Evolutionary conservation across 2,329 filamentous ascomycete genomes (phyloP).

Genomic region (Penicillium hordei): DNA sequence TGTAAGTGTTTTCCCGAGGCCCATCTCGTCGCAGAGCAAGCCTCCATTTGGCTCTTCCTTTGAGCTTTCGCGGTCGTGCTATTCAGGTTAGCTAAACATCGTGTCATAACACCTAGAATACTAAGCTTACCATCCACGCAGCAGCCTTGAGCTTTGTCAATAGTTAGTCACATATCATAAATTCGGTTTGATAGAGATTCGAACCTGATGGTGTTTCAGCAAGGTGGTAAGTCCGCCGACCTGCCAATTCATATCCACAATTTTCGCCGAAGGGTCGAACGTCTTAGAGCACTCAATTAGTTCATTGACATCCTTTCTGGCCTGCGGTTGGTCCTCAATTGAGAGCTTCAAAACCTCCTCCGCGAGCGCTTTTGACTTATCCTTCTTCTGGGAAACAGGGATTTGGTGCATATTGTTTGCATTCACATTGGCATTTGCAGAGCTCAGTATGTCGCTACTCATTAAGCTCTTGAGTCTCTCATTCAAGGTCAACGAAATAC

Average conservation of each 20-base stretch:
- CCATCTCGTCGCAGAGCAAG: constrained; percentile 44
- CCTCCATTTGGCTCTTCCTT: constrained; percentile 32
- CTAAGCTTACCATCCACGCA: constrained; percentile 34
- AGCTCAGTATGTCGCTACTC: constrained; percentile 2
- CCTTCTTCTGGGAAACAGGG: constrained; percentile 23
- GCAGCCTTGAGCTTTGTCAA: constrained; percentile 30
- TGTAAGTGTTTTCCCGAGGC: constrained; percentile 43
- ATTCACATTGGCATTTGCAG: constrained; percentile 29
- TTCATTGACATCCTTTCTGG: constrained; percentile 25
- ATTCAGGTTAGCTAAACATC: constrained; percentile 11
- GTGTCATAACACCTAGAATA: not conserved
- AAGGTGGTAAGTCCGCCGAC: constrained; percentile 35
- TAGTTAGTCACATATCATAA: not conserved
- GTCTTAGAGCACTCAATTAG: constrained; percentile 30
- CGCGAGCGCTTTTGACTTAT: constrained; percentile 33
- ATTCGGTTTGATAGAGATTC: not conserved
- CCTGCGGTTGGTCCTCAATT: constrained; percentile 21
- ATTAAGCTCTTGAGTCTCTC: not conserved
- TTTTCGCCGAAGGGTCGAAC: constrained; percentile 28
- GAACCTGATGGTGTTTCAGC: constrained; percentile 39
- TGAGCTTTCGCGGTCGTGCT: constrained; percentile 35
- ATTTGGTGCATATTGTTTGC: constrained; percentile 26
- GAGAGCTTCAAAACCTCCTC: constrained; percentile 36
- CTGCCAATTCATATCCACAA: constrained; percentile 34
- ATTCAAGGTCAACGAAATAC: no score